These are phyloP conservation scores for Hypoxylon sp. DNA, from an alignment of 2,329 filamentous ascomycete species.

Conservation along the genomic window DNA sequence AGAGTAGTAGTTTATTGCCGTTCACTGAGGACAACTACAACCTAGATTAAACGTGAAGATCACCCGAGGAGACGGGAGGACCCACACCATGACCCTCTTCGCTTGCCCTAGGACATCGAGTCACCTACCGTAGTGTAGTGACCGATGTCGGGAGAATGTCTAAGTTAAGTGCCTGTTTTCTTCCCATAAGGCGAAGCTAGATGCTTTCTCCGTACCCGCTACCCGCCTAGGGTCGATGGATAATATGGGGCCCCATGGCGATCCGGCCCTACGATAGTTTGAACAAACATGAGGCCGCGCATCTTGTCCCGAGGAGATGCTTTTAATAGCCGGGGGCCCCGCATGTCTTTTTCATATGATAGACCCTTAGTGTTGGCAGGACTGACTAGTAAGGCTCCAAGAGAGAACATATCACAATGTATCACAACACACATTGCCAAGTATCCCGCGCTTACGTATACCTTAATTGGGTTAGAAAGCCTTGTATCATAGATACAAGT, in stretches of 20 bases:
- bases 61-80: conserved; percentile 6
- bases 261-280: conserved; percentile 8
- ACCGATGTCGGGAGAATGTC: conserved; percentile 20
- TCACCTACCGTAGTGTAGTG: background rate
- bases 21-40: background rate
- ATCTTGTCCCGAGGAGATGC: conserved; percentile 2
- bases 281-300: conserved; percentile 1
- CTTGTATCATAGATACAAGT: background rate
- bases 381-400: background rate
- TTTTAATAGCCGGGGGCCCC: background rate
- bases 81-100: background rate
- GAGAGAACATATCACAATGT: background rate
- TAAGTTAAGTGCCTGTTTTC: background rate
- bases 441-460: conserved; percentile 25
- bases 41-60: conserved; percentile 15
- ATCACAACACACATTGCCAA: background rate
- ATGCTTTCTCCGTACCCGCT: conserved; percentile 2
- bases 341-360: background rate
- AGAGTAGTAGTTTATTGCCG: background rate
- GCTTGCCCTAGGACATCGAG: conserved; percentile 1
- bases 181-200: conserved; percentile 4
- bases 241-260: conserved; percentile 13
- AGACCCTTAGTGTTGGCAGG: background rate
- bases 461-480: conserved; percentile 17
- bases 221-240: conserved; percentile 1